Percentiles rank a stretch among this genome's conserved stretches.
Conservation (phyloP, 192 early-diverging fungal species). For the Hyaloraphidium curvatum region DNA sequence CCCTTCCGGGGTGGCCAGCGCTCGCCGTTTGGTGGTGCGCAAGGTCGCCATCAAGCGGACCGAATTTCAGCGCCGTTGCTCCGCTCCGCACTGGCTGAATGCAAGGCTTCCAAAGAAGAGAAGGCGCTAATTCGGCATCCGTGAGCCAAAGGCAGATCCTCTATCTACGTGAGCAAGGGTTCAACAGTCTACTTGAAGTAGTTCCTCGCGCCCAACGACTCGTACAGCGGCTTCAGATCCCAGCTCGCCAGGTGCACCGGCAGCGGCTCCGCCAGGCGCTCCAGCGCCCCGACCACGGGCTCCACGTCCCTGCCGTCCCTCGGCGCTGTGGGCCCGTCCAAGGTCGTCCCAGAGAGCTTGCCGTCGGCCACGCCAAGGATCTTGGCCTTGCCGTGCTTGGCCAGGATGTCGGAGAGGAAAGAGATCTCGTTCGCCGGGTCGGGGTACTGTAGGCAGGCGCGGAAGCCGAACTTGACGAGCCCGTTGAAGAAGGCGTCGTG, state of each 20-base stretch:
- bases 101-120: too few relatives aligned
- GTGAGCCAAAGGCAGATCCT: too few relatives aligned
- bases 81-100: too few relatives aligned
- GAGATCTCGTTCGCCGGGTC: neutral
- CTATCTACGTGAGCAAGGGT: too few relatives aligned
- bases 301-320: neutral
- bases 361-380: neutral
- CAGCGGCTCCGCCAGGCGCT: neutral
- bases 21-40: too few relatives aligned
- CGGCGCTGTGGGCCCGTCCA: neutral
- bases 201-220: neutral
- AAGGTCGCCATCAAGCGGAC: too few relatives aligned
- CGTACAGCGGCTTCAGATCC: neutral
- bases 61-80: too few relatives aligned
- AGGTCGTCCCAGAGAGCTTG: neutral
- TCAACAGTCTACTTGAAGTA: neutral
- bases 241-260: neutral
- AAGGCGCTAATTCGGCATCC: too few relatives aligned
- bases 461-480: conserved; percentile 20
- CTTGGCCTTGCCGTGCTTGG: neutral
- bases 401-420: neutral
- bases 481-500: conserved; percentile 27
- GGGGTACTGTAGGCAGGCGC: conserved; percentile 9
- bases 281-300: neutral
- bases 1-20: too few relatives aligned